Base-by-base conservation (phyloP, 306 rosid species). In the Quercus cerris region DNA sequence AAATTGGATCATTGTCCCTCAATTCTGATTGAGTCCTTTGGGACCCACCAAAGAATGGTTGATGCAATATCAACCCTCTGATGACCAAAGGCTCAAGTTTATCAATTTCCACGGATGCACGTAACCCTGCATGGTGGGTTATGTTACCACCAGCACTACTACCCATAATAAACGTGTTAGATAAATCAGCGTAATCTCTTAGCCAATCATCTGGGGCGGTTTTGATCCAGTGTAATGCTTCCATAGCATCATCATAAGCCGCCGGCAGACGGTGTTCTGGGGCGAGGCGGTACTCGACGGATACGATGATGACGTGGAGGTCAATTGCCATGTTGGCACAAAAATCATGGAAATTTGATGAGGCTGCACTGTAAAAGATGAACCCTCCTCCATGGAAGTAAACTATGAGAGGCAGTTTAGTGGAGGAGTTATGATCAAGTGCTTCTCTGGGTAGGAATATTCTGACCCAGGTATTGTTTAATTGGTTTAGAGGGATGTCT, bases 381-480 rank as follows among this genome's bases (percentile, higher is more conserved):
- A 88, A 90, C 2, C 89, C 91, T 35, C 94, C 83, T 0, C 87
- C 92, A 20, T 84, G 92, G 71, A 63, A 90, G 84, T 69, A 81
- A 44, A 88, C 25, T n/a, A 87, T 73, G 31, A 88, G 83, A 56
- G 91, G 90, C 1, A 85, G 72, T 64, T 86, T 79, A 11, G 73
- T 9, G 17, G 55, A 5, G 54, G 79, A 15, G 77, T 61, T 0
- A 11, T 49, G 4, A 49, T 80, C 35, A 4, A 85, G 88, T 79
- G 73, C 71, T 44, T 70, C 12, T 46, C 84, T 79, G 23, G 91
- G 86, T 0, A 88, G 75, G 85, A 69, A 90, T 31, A 88, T 17
- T 18, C 94, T 59, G 4, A 79, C 85, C 12, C 30, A 81, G 74
- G 88, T 87, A 66, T 46, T 59, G 71, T 87, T 84, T 56, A 88